Conservation (phyloP, 805 yeast species). For the Ogataea pini region DNA sequence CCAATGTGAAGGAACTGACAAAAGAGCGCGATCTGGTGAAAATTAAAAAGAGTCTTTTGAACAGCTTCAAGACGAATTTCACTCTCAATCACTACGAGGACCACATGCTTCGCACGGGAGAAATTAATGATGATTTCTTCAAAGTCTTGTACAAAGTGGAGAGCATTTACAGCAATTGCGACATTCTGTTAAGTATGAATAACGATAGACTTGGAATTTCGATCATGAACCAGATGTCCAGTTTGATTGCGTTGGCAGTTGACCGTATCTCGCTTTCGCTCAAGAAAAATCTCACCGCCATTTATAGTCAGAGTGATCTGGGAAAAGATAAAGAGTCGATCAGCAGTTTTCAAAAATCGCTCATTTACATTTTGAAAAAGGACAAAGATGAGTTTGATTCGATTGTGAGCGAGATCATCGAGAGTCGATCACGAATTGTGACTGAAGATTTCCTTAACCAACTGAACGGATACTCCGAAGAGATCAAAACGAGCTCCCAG, state of each 20-base stretch:
- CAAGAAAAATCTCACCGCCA: slow-evolving; percentile 31
- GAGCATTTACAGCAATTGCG: slow-evolving; percentile 63
- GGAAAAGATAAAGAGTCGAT: slow-evolving; percentile 23
- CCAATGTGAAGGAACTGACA: slow-evolving; percentile 27
- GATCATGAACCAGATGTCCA: slow-evolving; percentile 59
- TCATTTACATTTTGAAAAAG: slow-evolving; percentile 32
- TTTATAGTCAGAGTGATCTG: slow-evolving; percentile 26
- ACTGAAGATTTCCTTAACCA: slow-evolving; percentile 69
- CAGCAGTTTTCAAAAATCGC: slow-evolving; percentile 32
- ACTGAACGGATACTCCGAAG: slow-evolving; percentile 40
- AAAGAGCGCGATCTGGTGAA: slow-evolving; percentile 36
- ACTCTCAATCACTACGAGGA: slow-evolving; percentile 73
- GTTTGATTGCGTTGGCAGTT: slow-evolving; percentile 52
- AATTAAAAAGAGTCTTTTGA: slow-evolving; percentile 54
- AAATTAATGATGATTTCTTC: slow-evolving; percentile 53
- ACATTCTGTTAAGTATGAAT: slow-evolving; percentile 67
- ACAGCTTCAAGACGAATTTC: slow-evolving; percentile 58
- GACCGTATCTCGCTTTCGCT: slow-evolving; percentile 50
- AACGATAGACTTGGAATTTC: slow-evolving; percentile 65
- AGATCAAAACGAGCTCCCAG: slow-evolving; percentile 16
- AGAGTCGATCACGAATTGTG: slow-evolving; percentile 64
- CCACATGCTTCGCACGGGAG: slow-evolving; percentile 51
- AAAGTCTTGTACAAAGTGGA: slow-evolving; percentile 60
- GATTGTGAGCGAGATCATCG: slow-evolving; percentile 62
- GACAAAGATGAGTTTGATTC: slow-evolving; percentile 55